A percentile compares a stretch with the other conserved stretches of the same genome.
These are phyloP conservation scores for Eragrostis tef DNA, from an alignment of 202 grass and related monocot genomes.

Conservation along the genomic window DNA sequence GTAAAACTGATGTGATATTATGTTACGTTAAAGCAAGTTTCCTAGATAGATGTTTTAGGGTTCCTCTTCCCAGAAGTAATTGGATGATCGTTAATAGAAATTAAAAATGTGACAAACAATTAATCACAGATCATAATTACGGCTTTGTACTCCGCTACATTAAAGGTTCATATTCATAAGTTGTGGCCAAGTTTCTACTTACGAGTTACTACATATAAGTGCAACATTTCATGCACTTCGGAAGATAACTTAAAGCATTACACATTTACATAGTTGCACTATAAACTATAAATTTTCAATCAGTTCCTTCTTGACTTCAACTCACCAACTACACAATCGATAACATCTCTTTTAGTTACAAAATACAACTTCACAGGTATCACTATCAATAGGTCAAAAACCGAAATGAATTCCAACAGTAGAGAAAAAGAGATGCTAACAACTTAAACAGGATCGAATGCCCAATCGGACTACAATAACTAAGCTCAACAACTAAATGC, in stretches of 20 bases:
- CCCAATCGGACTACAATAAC: constrained; percentile 15
- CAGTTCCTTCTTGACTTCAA: background rate
- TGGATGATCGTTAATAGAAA: background rate
- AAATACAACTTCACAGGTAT: background rate
- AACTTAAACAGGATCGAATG: constrained; percentile 52
- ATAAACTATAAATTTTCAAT: constrained; percentile 25
- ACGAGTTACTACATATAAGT: constrained; percentile 29
- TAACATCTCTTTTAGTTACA: constrained; percentile 22
- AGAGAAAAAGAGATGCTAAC: constrained; percentile 46
- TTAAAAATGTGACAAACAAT: constrained; percentile 6
- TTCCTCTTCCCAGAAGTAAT: constrained; percentile 22
- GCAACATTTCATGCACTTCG: constrained; percentile 23
- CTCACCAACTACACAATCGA: constrained; percentile 30
- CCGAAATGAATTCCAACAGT: constrained; percentile 48
- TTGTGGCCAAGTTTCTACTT: background rate
- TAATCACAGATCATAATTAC: constrained; percentile 20
- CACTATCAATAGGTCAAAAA: constrained; percentile 18
- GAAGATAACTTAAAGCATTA: constrained; percentile 17
- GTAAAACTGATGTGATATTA: background rate
- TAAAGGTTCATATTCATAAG: background rate
- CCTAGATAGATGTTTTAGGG: background rate
- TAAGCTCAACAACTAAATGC: constrained; percentile 40
- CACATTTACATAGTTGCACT: constrained; percentile 17
- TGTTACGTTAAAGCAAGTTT: background rate
- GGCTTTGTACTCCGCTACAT: background rate